Conservation (phyloP, 2,329 filamentous ascomycete species). For the Pestalotiopsis sp. region DNA sequence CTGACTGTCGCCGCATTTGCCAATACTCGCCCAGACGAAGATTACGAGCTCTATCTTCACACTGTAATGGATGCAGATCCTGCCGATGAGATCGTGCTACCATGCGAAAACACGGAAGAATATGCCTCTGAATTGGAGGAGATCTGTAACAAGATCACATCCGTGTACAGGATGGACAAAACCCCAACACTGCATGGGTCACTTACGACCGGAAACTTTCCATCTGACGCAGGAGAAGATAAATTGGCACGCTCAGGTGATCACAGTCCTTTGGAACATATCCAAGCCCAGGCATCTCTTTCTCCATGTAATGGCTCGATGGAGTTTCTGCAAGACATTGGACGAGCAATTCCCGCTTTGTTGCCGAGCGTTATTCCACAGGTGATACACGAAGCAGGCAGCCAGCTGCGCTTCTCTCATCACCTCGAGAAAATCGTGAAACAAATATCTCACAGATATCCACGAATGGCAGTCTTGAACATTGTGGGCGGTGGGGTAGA, state of each 20-base stretch:
- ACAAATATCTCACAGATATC: conserved; percentile 41
- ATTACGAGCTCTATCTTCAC: conserved; percentile 31
- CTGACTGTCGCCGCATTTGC: conserved; percentile 28
- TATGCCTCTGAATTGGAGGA: conserved; percentile 30
- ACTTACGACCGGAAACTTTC: neutral
- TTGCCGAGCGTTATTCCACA: conserved; percentile 24
- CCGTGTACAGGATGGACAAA: conserved; percentile 26
- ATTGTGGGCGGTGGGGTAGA: conserved; percentile 32
- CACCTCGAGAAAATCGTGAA: conserved; percentile 34
- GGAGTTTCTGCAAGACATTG: conserved; percentile 27
- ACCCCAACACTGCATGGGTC: neutral
- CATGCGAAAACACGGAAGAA: neutral
- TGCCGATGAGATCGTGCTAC: conserved; percentile 35
- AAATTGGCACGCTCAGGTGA: neutral
- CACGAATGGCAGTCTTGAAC: conserved; percentile 40
- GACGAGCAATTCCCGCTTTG: conserved; percentile 23
- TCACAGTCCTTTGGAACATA: conserved; percentile 17
- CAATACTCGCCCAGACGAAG: conserved; percentile 27
- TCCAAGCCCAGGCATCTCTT: conserved; percentile 31
- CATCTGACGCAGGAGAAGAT: neutral
- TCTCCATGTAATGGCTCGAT: conserved; percentile 34
- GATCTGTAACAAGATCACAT: conserved; percentile 37
- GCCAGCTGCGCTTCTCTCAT: conserved; percentile 30
- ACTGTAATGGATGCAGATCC: conserved; percentile 41
- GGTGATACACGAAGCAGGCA: conserved; percentile 32